These are phyloP conservation scores for Rubroboletus satanas DNA, from an alignment of 768 basidiomycete genomes.

Conservation along the genomic window DNA sequence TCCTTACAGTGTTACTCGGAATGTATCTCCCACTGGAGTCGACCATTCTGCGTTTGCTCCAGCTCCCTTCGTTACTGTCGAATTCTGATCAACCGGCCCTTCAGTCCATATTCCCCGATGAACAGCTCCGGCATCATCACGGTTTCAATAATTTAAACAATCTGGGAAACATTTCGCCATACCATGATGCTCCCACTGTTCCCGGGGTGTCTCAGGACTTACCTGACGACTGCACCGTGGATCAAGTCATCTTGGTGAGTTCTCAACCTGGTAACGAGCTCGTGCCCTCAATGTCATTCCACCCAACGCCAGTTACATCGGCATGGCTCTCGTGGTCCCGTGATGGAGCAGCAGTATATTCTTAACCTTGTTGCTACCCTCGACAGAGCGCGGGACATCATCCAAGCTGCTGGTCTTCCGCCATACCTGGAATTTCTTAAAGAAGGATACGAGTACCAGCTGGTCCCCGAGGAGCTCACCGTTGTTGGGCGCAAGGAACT, in stretches of 20 bases:
- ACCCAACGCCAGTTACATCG: constrained; percentile 33
- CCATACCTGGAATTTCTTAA: constrained; percentile 35
- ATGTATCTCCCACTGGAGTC: constrained; percentile 19
- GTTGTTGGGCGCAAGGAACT: constrained; percentile 34
- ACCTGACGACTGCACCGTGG: constrained; percentile 39
- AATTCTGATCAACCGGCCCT: neutral
- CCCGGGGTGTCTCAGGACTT: constrained; percentile 27
- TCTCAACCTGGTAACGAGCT: neutral
- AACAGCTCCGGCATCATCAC: neutral
- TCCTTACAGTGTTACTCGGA: neutral
- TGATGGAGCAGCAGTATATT: constrained; percentile 27
- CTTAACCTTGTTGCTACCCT: constrained; percentile 33
- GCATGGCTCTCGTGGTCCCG: constrained; percentile 40
- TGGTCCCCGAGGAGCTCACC: constrained; percentile 36
- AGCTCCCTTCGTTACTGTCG: constrained; percentile 5
- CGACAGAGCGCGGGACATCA: constrained; percentile 15
- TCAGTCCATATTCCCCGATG: neutral
- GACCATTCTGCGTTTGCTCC: constrained; percentile 12
- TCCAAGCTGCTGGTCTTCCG: constrained; percentile 31
- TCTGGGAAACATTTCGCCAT: constrained; percentile 38
- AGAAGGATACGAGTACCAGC: constrained; percentile 32
- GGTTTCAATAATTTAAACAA: neutral
- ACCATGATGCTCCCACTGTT: constrained; percentile 30
- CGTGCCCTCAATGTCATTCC: neutral
- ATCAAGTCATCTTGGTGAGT: constrained; percentile 39